phyloP scores from a whole-genome alignment of 805 yeast species.

The Sugiyamaella valdiviana region DNA sequence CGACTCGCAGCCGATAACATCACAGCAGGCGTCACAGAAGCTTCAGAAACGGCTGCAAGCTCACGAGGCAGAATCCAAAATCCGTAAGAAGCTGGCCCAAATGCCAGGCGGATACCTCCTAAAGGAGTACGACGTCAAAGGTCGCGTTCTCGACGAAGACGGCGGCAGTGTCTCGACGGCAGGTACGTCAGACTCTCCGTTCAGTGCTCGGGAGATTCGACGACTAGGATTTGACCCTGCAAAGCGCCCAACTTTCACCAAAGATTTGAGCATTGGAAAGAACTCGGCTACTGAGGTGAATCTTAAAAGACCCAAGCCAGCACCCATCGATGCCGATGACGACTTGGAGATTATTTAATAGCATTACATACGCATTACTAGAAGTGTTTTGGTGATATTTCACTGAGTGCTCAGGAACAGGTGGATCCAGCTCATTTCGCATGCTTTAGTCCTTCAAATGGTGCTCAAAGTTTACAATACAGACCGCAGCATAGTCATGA shows the following conservation, averaged over 20 bases:
- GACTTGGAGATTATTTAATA: conserved; percentile 29
- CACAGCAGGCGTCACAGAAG: conserved; percentile 26
- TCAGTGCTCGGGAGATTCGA: conserved; percentile 22
- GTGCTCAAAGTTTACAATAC: too few species aligned
- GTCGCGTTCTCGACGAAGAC: conserved; percentile 13
- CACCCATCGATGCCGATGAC: conserved; percentile 23
- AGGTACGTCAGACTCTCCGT: conserved; percentile 8
- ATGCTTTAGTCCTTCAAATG: too few species aligned
- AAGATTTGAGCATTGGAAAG: conserved; percentile 24
- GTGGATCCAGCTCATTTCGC: too few species aligned
- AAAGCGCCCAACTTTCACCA: conserved; percentile 26
- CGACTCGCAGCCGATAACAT: conserved; percentile 1
- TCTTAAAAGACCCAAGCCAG: background rate
- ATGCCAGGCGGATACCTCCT: conserved; percentile 24
- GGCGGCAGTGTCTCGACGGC: background rate
- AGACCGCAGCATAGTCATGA: too few species aligned
- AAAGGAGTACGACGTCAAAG: conserved; percentile 21
- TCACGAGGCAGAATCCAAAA: conserved; percentile 25
- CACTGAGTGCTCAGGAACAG: too few species aligned
- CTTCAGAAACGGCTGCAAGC: conserved; percentile 22
- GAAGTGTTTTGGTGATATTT: too few species aligned
- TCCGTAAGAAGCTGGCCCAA: conserved; percentile 32
- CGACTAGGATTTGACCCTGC: conserved; percentile 29
- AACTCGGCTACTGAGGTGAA: conserved; percentile 7
- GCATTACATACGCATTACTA: background rate